Evolutionary conservation across 2,329 filamentous ascomycete genomes (phyloP), one percentile per base, ranked within the genome.

Genomic region (Aspergillus floridensis): DNA sequence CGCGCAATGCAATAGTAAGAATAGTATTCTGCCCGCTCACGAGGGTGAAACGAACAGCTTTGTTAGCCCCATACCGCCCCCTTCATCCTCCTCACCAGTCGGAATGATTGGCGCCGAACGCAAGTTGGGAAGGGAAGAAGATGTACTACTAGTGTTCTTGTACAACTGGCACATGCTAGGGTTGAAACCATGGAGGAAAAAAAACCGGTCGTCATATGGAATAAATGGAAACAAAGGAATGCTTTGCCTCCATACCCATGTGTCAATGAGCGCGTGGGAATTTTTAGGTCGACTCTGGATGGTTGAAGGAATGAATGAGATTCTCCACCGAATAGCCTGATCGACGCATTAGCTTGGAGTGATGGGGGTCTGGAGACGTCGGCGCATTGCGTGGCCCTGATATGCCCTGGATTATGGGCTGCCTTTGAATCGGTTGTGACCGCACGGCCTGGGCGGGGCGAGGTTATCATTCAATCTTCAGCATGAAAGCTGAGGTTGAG

Each of bases 361-460:
- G 35, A 19, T n/a, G 16, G 19, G 51, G 41, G 35, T 35, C 14
- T 26, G 32, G 35, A 55, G 26, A 55, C 53, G 44, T 46, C 16
- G 55, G 32, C 38, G 55, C 48, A 38, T 57, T 57, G 55, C 55
- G 46, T 57, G 55, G 47, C 32, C 55, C 49, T 32, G 32, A 21
- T 26, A 51, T 57, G 38, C 38, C 14, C 38, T 44, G 16, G 16
- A 44, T 19, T 44, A 7, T 8, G 14, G 38, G 38, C 6, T 16
- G 12, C 14, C 1, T 16, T 44, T 19, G 38, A 19, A 12, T 35
- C 11, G 32, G 14, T 35, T 35, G 32, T 35, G 38, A 44, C 7
- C 14, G 16, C 38, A 44, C 38, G 38, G 38, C 5, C 38, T 44
- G 4, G 4, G 16, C 38, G 16, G 16, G 38, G 26, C 26, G 26